Percentiles rank a stretch among this genome's conserved stretches.
phyloP scores from a whole-genome alignment of 108 stramenopile genomes.

The Pseudonitzschia delicatissima region DNA sequence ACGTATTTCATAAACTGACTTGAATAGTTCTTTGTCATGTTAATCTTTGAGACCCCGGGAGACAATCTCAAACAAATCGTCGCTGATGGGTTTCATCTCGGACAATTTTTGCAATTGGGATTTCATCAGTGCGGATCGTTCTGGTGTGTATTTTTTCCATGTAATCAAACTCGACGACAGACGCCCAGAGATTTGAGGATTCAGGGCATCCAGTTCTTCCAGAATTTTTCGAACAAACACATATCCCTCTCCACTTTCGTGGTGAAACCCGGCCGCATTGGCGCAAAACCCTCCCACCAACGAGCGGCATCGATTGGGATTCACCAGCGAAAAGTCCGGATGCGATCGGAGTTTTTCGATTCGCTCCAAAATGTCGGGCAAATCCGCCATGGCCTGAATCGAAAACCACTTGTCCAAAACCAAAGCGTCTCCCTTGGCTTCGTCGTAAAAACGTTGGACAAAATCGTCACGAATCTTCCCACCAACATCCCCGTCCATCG shows the following conservation, averaged over 20 bases:
- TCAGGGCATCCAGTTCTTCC: constrained; percentile 78
- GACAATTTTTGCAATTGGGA: constrained; percentile 61
- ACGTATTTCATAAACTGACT: background rate
- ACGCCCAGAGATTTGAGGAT: constrained; percentile 90
- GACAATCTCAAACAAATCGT: constrained; percentile 87
- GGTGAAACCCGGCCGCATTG: constrained; percentile 86
- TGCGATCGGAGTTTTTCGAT: constrained; percentile 65
- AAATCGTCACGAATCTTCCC: constrained; percentile 45
- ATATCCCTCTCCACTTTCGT: constrained; percentile 83
- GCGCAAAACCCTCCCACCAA: constrained; percentile 77
- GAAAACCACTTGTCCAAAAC: constrained; percentile 91
- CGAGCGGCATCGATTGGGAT: constrained; percentile 92
- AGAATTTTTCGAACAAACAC: constrained; percentile 81
- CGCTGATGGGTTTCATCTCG: constrained; percentile 52
- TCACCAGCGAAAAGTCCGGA: constrained; percentile 87
- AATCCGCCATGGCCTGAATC: constrained; percentile 71
- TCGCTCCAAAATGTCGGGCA: constrained; percentile 64
- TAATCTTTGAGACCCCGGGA: constrained; percentile 54
- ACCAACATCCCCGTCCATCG: constrained; percentile 68
- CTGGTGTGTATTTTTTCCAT: constrained; percentile 77
- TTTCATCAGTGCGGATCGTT: constrained; percentile 80
- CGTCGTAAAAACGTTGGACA: constrained; percentile 66
- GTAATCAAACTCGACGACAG: constrained; percentile 67
- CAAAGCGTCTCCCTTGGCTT: constrained; percentile 78
- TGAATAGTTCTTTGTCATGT: background rate